Percentiles rank a stretch among this genome's conserved stretches.
Evolutionary conservation across 371 early-diverging fungal genomes (phyloP).

Genomic region (Saksenaea vasiformis): DNA sequence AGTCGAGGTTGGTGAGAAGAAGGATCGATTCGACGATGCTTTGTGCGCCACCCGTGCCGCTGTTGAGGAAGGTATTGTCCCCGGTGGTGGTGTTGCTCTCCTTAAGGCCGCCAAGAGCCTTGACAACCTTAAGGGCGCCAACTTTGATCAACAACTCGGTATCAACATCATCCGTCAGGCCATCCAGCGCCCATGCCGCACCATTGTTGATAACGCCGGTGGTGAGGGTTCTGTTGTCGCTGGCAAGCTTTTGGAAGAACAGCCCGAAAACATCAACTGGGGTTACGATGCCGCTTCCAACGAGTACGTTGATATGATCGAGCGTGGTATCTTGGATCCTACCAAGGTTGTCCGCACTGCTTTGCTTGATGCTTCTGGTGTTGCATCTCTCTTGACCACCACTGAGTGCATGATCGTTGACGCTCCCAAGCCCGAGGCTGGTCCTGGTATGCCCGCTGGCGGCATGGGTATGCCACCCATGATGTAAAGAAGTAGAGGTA

Average conservation of each 20-base stretch:
- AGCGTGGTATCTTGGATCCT: conserved; percentile 95
- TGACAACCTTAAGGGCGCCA: conserved; percentile 76
- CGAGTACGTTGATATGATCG: conserved; percentile 94
- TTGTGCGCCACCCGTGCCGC: conserved; percentile 98
- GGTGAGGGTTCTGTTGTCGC: conserved; percentile 95
- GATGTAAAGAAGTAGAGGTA: conserved; percentile 36
- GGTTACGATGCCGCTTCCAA: conserved; percentile 93
- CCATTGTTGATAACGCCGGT: conserved; percentile 96
- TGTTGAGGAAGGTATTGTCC: conserved; percentile 98
- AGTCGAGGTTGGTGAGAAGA: conserved; percentile 99
- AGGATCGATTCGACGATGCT: conserved; percentile 96
- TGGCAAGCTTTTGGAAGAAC: conserved; percentile 87
- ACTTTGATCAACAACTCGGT: conserved; percentile 98
- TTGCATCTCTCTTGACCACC: conserved; percentile 94
- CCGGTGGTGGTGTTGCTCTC: conserved; percentile 96
- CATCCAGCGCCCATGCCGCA: conserved; percentile 89
- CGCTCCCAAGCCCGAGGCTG: conserved; percentile 67
- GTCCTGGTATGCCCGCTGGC: conserved; percentile 24
- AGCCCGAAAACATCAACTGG: conserved; percentile 75
- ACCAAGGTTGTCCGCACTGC: conserved; percentile 98
- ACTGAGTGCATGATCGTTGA: conserved; percentile 97
- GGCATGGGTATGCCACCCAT: conserved; percentile 30
- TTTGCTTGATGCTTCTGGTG: conserved; percentile 93
- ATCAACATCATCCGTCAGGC: conserved; percentile 94
- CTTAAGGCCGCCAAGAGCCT: conserved; percentile 89